Base-by-base conservation (phyloP, 2,329 filamentous ascomycete species). In the Arthroderma sp. region DNA sequence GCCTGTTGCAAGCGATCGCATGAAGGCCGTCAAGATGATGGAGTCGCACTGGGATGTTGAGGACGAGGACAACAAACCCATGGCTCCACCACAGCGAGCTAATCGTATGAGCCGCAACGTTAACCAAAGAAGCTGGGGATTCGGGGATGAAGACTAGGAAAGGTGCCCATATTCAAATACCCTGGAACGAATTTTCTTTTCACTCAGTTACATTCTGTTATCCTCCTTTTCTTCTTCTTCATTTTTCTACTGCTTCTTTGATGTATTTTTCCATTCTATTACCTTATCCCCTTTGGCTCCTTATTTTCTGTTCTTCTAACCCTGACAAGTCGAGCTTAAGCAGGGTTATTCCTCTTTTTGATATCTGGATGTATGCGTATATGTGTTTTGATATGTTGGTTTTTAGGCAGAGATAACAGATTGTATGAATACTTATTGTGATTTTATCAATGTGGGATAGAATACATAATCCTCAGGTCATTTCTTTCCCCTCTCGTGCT, bases 11-110 rank as follows among this genome's bases (percentile, higher is more conserved):
- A 38, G 22, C 42, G 75, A 78, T 50, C 77, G 76, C 51, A 72
- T 76, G 61, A 85, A 86, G 66, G 80, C 73, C 3, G 75, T 84
- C 43, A 80, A 83, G 64, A 81, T 77, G 71, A 82, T 86, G 78
- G 75, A 83, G 54, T 68, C 80, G 39, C 62, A 62, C n/a, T 73
- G 70, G 71, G 65, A 66, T 40, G 54, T 58, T 6, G 57, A 58
- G 11, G 59, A 64, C 4, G 54, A 61, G 43, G 54, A 59, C 5
- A 55, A 61, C 43, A 56, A 60, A 10, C 52, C 50, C 38, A 56
- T 58, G 42, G 53, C 50, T 36, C 51, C 55, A 2, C 34, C 48
- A 3, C 54, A 55, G 7, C 45, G 56, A 10, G 50, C 38, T 36
- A 54, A 57, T 49, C 55, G 52, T 7, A 46, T 52, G 5, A 49